Percentiles rank a stretch among this genome's conserved stretches.
These are phyloP conservation scores for Claviceps digitariae DNA, from an alignment of 2,329 filamentous ascomycete species.

Conservation along the genomic window DNA sequence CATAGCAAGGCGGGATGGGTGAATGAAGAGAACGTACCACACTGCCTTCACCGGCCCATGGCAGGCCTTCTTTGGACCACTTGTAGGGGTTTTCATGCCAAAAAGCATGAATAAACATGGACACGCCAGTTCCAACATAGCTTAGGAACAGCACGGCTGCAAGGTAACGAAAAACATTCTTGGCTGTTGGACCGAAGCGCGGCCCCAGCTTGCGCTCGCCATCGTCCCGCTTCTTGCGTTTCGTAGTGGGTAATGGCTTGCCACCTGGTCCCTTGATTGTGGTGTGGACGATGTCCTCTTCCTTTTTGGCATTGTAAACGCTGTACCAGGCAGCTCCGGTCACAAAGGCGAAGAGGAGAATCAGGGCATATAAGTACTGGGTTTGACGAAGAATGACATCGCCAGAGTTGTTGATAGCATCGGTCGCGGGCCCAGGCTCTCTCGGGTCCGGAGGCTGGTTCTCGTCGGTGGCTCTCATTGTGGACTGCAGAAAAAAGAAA, in stretches of 20 bases:
- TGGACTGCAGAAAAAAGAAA: slow-evolving; percentile 12
- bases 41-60: slow-evolving; percentile 65
- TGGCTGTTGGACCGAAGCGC: slow-evolving; percentile 52
- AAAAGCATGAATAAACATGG: slow-evolving; percentile 64
- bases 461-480: slow-evolving; percentile 23
- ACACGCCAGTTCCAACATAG: slow-evolving; percentile 60
- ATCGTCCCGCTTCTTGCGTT: slow-evolving; percentile 38
- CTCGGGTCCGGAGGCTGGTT: slow-evolving; percentile 14
- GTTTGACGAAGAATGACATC: slow-evolving; percentile 31
- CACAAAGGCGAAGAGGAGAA: slow-evolving; percentile 40
- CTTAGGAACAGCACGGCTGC: slow-evolving; percentile 58
- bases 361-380: slow-evolving; percentile 37
- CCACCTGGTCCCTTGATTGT: slow-evolving; percentile 66
- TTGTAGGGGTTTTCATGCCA: slow-evolving; percentile 24
- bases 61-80: slow-evolving; percentile 31
- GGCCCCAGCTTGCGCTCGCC: slow-evolving; percentile 29
- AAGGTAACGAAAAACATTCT: slow-evolving; percentile 62
- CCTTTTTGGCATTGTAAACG: slow-evolving; percentile 35
- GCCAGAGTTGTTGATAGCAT: slow-evolving; percentile 16
- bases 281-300: slow-evolving; percentile 32
- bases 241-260: slow-evolving; percentile 64
- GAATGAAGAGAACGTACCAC: slow-evolving; percentile 43
- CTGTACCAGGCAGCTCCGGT: slow-evolving; percentile 37
- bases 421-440: slow-evolving; percentile 10
- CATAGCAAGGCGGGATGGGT: background rate